Evolutionary conservation across 1,139 yeast species (phyloP).

Genomic region (Saccharomyces hybrid): DNA sequence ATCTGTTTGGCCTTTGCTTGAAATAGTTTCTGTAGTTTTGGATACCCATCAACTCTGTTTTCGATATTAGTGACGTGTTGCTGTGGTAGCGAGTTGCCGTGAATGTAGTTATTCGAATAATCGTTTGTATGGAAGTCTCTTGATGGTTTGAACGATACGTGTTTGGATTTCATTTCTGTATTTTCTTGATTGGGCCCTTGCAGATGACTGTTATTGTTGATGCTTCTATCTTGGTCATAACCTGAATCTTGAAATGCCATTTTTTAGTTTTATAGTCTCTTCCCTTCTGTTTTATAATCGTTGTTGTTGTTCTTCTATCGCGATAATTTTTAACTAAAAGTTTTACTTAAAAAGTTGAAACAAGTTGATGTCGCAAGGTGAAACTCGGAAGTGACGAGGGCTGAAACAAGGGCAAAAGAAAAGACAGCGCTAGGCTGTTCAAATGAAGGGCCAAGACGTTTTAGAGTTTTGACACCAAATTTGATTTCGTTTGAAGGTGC

Average conservation of each 20-base stretch:
- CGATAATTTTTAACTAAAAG: neutral
- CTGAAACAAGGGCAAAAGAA: neutral
- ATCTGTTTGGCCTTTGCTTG: slow-evolving; percentile 51
- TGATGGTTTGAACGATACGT: slow-evolving; percentile 22
- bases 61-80: slow-evolving; percentile 55
- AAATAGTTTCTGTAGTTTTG: slow-evolving; percentile 64
- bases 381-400: neutral
- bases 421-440: too few species aligned
- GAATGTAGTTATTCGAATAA: slow-evolving; percentile 62
- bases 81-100: slow-evolving; percentile 55
- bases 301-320: neutral
- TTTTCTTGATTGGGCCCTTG: neutral
- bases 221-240: neutral
- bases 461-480: too few species aligned
- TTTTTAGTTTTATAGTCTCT: neutral
- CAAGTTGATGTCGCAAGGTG: neutral
- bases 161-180: slow-evolving; percentile 8
- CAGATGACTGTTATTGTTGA: neutral
- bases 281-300: neutral
- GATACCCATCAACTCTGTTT: slow-evolving; percentile 74
- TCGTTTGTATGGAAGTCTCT: slow-evolving; percentile 42
- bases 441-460: neutral
- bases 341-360: neutral
- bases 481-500: too few species aligned
- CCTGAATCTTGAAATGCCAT: neutral